Conservation (phyloP, 176 grass and related monocot genomes). For the Saccharum officinarum region DNA sequence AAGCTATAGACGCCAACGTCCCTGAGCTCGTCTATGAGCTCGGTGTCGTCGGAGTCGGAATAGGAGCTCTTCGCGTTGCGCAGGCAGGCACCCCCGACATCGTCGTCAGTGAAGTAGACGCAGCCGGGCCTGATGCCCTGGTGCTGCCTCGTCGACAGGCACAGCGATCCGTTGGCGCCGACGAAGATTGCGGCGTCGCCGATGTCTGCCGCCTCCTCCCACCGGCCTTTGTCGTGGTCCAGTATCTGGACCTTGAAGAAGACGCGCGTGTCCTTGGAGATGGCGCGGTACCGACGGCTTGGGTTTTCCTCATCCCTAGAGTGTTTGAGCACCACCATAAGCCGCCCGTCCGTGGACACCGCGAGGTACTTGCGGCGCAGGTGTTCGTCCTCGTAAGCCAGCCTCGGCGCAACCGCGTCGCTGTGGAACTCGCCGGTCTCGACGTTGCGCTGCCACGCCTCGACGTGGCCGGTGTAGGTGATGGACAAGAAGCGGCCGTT, state of each 20-base stretch:
- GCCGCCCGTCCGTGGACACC: background rate
- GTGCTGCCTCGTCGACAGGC: background rate
- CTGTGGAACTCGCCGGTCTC: background rate
- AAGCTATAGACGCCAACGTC: background rate
- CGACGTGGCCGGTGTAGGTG: background rate
- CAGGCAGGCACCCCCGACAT: background rate
- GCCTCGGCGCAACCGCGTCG: background rate
- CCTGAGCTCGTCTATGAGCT: background rate
- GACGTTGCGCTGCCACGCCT: background rate
- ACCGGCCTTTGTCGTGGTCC: background rate
- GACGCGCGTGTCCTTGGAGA: background rate
- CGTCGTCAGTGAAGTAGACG: slow-evolving; percentile 12
- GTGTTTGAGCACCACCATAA: background rate
- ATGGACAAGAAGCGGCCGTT: background rate
- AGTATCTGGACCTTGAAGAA: background rate
- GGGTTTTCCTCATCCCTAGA: background rate
- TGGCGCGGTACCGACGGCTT: background rate
- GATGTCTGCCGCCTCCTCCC: background rate
- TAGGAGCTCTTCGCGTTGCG: background rate
- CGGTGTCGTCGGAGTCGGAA: too few relatives aligned
- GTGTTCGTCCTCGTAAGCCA: background rate
- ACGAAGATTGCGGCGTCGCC: background rate
- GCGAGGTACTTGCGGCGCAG: background rate
- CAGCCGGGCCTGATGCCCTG: background rate
- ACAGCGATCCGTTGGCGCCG: background rate